Evolutionary conservation across 2,329 filamentous ascomycete genomes (phyloP), one percentile per base, ranked within the genome.

Genomic region (Tolypocladium capitatum): DNA sequence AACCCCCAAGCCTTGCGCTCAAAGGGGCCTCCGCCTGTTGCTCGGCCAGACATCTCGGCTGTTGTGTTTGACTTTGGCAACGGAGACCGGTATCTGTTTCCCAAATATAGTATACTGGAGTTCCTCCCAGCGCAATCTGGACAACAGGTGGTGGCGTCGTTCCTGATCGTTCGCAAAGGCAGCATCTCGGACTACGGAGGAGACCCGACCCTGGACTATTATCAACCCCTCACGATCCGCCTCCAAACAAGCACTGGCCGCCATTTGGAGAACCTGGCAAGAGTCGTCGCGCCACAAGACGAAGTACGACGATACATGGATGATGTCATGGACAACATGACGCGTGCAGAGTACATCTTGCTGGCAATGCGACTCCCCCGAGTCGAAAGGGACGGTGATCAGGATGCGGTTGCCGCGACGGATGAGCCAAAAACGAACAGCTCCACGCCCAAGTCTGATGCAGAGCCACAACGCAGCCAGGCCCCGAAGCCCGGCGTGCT

Each of bases 71-170:
- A 86, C 54, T 86, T 87, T 60, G 81, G 81, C 32, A 79, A 70
- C 3, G 84, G 84, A 42, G 86, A 91, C 61, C 77, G 85, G 27
- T 90, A 86, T 60, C 67, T 87, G 43, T 90, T 92, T 53, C 86
- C 86, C 2, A 85, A 82, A 54, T 83, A 85, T 59, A 85, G 82
- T 62, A 83, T 91, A 32, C 63, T 91, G 45, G 85, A 92, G 60
- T 81, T 79, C 58, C 68, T 81, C 2, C 62, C 65, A 8, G 58
- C 63, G 2, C 59, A 68, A 10, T 63, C 69, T 4, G 76, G 76
- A 2, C 76, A 78, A 45, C 74, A 81, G 49, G 75, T 86, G 2
- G 74, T 88, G 40, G 82, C 82, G 3, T 90, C 84, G 1, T 92
- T 91, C 58, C 69, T 92, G 11, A 80, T 90, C 50, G 83, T 86